Evolutionary conservation across 371 early-diverging fungal genomes (phyloP), one percentile per base, ranked within the genome.

Genomic region (Apophysomyces trapeziformis): DNA sequence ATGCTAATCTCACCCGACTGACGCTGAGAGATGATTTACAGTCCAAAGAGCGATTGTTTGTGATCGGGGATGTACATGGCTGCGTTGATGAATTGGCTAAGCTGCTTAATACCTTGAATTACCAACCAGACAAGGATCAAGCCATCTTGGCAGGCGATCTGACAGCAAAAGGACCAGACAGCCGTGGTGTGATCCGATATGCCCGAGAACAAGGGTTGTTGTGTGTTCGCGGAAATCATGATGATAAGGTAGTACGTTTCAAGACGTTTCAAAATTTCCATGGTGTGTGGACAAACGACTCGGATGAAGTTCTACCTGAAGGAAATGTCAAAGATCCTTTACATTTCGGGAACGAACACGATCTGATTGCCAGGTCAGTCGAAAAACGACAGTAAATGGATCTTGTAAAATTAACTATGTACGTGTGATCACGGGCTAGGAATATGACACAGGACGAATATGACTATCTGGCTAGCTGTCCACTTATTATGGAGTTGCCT

Each of bases 181-280:
- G 88, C 35, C 50, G 81, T 0, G 85, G 80, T n/a, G 92, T 92
- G 1, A 69, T 92, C 43, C 75, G 82, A 38, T 70, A 76, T 26
- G 90, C 87, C 0, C 68, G 74, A 36, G 65, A 82, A 26, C 45
- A 90, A 5, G 78, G 78, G 14, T 88, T 88, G 9, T 67, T 82
- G 58, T 85, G 89, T 71, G 89, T 89, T 3, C 86, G 92, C 9
- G 93, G 93, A n/a, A 92, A 92, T 64, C 92, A 92, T 57, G 93
- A 92, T 56, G 91, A 92, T 68, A 80, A 85, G 57, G 85, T 90
- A 3, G 57, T 92, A 9, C 80, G 89, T 4, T 86, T 89, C 77
- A 82, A 81, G 64, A 82, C 85, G 16, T 90, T 76, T 62, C 68
- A 77, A 45, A 56, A 69, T 13, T 16, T 66, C 54, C 69, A 71